These are phyloP conservation scores for Anthracocystis walkeri DNA, from an alignment of 1,284 basidiomycete species.

Conservation along the genomic window DNA sequence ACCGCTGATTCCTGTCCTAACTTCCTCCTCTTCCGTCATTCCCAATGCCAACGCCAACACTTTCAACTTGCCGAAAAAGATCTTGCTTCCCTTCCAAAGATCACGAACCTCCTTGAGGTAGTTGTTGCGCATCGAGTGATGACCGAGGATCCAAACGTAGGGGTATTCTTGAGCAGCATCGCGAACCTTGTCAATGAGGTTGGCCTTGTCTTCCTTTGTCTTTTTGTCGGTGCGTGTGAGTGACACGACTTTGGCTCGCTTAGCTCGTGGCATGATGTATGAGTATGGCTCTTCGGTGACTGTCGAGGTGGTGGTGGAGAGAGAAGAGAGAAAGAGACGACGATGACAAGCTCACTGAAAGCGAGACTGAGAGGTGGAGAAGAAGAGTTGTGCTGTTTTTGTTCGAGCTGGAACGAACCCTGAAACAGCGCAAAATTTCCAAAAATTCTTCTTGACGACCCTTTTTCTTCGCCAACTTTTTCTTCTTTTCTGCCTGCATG, in stretches of 20 bases:
- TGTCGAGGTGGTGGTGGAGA: not conserved
- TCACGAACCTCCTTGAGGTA: constrained; percentile 92
- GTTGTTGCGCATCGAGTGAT: constrained; percentile 93
- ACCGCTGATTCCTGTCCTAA: constrained; percentile 81
- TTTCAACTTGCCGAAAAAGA: constrained; percentile 91
- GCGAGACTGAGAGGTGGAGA: constrained; percentile 28
- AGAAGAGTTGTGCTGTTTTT: not conserved
- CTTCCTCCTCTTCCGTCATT: constrained; percentile 85
- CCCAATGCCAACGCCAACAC: constrained; percentile 98
- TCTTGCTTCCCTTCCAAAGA: constrained; percentile 83
- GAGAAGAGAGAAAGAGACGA: not conserved
- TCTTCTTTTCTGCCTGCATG: constrained; percentile 11
- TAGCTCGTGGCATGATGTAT: constrained; percentile 68
- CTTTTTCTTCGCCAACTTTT: constrained; percentile 12
- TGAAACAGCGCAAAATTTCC: constrained; percentile 31
- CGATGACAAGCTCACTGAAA: not conserved
- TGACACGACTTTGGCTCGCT: constrained; percentile 71
- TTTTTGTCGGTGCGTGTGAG: constrained; percentile 74
- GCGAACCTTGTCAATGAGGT: constrained; percentile 83
- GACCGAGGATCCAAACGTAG: constrained; percentile 94
- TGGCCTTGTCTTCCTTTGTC: constrained; percentile 80
- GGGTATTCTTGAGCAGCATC: constrained; percentile 77
- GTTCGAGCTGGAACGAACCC: constrained; percentile 2
- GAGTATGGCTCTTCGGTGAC: not conserved
- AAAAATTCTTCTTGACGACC: constrained; percentile 46